Evolutionary conservation across 495 filamentous ascomycete genomes (phyloP).

Genomic region (Talaromyces ruber): DNA sequence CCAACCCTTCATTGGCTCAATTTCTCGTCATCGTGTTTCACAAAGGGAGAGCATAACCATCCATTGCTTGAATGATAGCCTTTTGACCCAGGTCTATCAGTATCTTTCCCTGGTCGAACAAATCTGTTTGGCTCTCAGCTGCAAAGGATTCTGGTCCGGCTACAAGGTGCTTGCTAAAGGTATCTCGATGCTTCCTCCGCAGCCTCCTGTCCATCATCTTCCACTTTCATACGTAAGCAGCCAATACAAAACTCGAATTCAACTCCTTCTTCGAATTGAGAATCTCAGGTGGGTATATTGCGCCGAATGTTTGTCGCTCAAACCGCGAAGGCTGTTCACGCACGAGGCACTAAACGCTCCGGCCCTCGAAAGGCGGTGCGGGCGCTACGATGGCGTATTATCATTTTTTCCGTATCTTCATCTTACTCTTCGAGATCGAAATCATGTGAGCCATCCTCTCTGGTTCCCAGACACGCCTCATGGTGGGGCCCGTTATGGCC

Average conservation of each 20-base stretch:
- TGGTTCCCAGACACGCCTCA: too few species aligned
- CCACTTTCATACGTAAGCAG: not conserved
- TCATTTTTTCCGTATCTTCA: not conserved
- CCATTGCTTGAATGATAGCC: not conserved
- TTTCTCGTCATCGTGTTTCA: not conserved
- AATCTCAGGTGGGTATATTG: not conserved
- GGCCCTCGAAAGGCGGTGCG: not conserved
- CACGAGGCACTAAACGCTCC: not conserved
- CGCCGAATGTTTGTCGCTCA: not conserved
- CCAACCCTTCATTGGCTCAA: not conserved
- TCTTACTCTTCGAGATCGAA: not conserved
- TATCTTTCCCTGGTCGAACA: not conserved
- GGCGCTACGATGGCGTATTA: not conserved
- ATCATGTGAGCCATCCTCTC: not conserved
- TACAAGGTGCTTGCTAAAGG: not conserved
- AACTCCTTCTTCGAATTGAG: not conserved
- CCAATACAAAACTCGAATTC: not conserved
- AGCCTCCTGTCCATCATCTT: not conserved
- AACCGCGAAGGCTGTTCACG: not conserved
- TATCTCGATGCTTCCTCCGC: not conserved
- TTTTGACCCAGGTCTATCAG: not conserved
- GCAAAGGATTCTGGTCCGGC: not conserved
- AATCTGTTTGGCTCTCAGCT: not conserved
- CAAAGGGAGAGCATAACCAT: not conserved
- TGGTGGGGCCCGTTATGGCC: not conserved